Evolutionary conservation across 2,329 filamentous ascomycete species (phyloP), one percentile per base, ranked within the genome.

Genomic region (Cercospora brassicicola): DNA sequence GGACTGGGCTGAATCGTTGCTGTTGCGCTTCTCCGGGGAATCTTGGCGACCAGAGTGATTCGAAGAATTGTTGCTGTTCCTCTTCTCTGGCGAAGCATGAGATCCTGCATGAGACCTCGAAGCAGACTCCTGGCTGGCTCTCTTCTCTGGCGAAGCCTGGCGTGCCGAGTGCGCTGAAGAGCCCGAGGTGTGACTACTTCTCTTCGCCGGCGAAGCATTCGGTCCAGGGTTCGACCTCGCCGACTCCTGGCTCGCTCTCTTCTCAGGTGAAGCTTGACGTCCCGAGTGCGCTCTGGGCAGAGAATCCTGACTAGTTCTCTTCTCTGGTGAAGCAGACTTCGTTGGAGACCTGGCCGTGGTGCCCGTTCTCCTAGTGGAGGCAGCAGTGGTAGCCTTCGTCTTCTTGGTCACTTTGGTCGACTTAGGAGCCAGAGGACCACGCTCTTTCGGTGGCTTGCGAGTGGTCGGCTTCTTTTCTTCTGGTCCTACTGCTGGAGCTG

Each of bases 291-390:
- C 15, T 42, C 36, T 42, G 6, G 36, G 36, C 36, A 42, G 36
- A 42, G 36, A 42, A 1, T 8, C 36, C 15, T 42, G 36, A 42
- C 36, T 42, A 2, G 36, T 13, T 26, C 45, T 51, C 45, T 51
- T 51, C 45, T 53, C 53, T 56, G 61, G 61, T 8, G 61, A 48
- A 63, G 30, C 42, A 15, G 60, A 23, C n/a, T 51, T 33, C 28
- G 45, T n/a, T 55, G 42, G 26, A n/a, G 59, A 33, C 36, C 45
- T 31, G 7, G 59, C n/a, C n/a, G n/a, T n/a, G n/a, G n/a, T n/a
- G 28, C 28, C n/a, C 33, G 36, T 39, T 13, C 31, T 63, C 10
- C 7, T 20, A 8, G 26, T 13, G 10, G 31, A 5, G 7, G 45
- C 20, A 5, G 20, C 15, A 53, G 61, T 26, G 5, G n/a, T 55